Conservation (phyloP, 1,139 yeast genomes). For the Candida buenavistaensis region DNA sequence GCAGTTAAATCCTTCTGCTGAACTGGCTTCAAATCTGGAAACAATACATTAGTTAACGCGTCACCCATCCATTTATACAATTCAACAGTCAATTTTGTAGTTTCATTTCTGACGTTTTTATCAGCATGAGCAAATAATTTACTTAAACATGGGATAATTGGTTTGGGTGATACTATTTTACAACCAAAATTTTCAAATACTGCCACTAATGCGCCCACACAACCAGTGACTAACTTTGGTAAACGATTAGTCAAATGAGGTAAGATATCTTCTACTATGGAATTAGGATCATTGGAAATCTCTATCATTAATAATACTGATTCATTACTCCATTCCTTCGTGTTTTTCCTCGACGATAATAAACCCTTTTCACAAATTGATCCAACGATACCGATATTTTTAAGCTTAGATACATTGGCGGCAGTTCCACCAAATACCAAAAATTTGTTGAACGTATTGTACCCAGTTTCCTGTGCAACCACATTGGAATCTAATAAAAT, state of each 20-base stretch:
- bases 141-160: constrained; percentile 59
- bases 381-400: constrained; percentile 48
- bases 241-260: constrained; percentile 63
- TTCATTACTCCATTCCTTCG: constrained; percentile 66
- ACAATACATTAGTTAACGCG: constrained; percentile 56
- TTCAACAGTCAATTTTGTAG: constrained; percentile 68
- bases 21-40: constrained; percentile 80
- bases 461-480: constrained; percentile 87
- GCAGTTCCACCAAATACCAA: constrained; percentile 59
- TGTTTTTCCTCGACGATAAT: constrained; percentile 72
- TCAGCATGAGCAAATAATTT: constrained; percentile 86
- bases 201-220: constrained; percentile 54
- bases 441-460: constrained; percentile 55
- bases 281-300: constrained; percentile 57
- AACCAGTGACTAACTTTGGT: constrained; percentile 80
- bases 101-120: constrained; percentile 78
- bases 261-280: constrained; percentile 65
- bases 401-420: constrained; percentile 30
- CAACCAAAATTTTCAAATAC: constrained; percentile 74
- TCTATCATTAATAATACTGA: constrained; percentile 66
- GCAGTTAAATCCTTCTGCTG: constrained; percentile 84
- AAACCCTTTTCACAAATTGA: constrained; percentile 79
- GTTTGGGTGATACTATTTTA: constrained; percentile 58
- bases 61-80: constrained; percentile 78
- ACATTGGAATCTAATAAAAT: constrained; percentile 79